Evolutionary conservation across 108 stramenopile species (phyloP).

Genomic region (Nitzschia inconspicua): DNA sequence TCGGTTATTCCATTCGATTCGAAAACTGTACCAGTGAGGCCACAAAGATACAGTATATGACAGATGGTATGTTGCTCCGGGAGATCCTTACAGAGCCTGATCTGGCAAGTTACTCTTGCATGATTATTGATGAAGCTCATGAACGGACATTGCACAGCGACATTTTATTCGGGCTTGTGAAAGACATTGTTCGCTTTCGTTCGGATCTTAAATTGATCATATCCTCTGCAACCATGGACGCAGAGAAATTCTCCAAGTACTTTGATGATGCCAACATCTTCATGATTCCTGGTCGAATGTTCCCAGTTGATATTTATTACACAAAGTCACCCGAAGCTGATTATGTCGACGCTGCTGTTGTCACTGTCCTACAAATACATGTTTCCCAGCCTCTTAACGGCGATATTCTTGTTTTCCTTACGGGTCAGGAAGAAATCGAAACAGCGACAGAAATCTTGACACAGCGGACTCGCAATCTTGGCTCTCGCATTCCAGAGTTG

Average conservation of each 20-base stretch:
- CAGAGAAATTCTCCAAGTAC: conserved; percentile 97
- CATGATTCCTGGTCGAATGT: conserved; percentile 92
- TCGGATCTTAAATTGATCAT: conserved; percentile 94
- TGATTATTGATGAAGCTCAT: conserved; percentile 98
- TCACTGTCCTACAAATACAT: conserved; percentile 97
- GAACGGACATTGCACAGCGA: conserved; percentile 97
- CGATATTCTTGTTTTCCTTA: conserved; percentile 97
- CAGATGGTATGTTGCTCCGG: conserved; percentile 95
- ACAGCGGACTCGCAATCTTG: conserved; percentile 77
- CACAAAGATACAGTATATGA: conserved; percentile 97
- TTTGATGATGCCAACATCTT: conserved; percentile 98
- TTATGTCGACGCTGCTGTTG: conserved; percentile 98
- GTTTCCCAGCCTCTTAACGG: conserved; percentile 96
- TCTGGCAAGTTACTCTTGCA: conserved; percentile 91
- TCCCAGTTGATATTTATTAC: conserved; percentile 91
- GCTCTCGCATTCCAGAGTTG: conserved; percentile 94
- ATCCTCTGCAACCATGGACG: conserved; percentile 96
- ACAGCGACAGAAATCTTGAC: conserved; percentile 91
- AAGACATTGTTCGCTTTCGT: conserved; percentile 95
- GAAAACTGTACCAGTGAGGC: conserved; percentile 95
- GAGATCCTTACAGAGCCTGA: conserved; percentile 97
- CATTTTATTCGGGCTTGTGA: conserved; percentile 95
- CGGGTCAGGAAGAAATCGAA: conserved; percentile 99
- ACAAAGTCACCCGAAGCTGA: conserved; percentile 99
- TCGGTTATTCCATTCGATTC: conserved; percentile 98